Conservation (phyloP, 768 basidiomycete genomes). For the Suillus subalutaceus region DNA sequence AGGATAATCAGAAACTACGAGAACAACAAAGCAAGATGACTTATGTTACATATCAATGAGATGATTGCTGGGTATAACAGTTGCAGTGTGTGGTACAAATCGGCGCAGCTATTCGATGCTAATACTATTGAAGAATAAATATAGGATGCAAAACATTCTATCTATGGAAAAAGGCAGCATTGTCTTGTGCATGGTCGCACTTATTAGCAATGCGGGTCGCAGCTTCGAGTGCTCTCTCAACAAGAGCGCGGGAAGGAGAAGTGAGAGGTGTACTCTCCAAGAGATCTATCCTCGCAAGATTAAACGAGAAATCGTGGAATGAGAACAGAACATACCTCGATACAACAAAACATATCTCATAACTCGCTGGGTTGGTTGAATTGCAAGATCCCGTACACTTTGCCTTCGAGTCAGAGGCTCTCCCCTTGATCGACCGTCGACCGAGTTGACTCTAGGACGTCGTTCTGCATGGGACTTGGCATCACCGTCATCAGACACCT, state of each 20-base stretch:
- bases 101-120: neutral
- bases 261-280: conserved; percentile 49
- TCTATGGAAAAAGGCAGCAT: conserved; percentile 45
- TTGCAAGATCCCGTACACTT: conserved; percentile 59
- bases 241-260: conserved; percentile 52
- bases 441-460: conserved; percentile 6
- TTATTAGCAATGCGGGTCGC: conserved; percentile 60
- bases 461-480: conserved; percentile 12
- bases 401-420: conserved; percentile 23
- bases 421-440: neutral
- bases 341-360: conserved; percentile 65
- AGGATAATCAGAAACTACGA: neutral
- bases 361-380: conserved; percentile 65
- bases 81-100: neutral
- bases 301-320: conserved; percentile 9
- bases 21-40: neutral
- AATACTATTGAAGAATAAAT: neutral
- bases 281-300: conserved; percentile 43
- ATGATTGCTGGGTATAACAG: conserved; percentile 2
- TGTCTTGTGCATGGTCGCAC: conserved; percentile 63
- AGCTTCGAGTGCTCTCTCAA: conserved; percentile 60
- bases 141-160: neutral
- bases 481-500: neutral
- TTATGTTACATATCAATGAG: neutral
- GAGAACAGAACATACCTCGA: conserved; percentile 45